phyloP scores from a whole-genome alignment of 495 filamentous ascomycete genomes.

The Hamigera avellanea region DNA sequence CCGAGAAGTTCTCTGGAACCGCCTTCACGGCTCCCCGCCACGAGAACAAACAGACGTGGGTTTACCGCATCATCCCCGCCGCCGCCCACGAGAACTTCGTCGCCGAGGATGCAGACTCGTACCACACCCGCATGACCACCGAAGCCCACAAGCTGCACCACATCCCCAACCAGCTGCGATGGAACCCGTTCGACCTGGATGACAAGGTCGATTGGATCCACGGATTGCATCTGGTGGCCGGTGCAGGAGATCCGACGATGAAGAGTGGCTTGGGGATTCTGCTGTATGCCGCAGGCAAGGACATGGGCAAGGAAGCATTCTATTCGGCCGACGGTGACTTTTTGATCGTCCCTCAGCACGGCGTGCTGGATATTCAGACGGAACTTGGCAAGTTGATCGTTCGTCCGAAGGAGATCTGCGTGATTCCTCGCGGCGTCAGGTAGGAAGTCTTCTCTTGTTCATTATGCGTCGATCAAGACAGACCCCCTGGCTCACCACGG shows the following conservation, averaged over 20 bases:
- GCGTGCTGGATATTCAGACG: constrained; percentile 73
- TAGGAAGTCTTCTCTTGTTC: constrained; percentile 4
- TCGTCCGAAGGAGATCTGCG: constrained; percentile 77
- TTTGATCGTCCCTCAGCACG: constrained; percentile 75
- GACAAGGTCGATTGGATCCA: constrained; percentile 68
- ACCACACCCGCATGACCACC: constrained; percentile 39
- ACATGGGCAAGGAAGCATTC: constrained; percentile 70
- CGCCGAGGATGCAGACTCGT: constrained; percentile 38
- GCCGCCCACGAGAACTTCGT: constrained; percentile 71
- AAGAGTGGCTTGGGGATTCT: constrained; percentile 76
- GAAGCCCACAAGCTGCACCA: constrained; percentile 44
- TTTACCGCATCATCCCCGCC: constrained; percentile 82
- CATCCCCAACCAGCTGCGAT: constrained; percentile 80
- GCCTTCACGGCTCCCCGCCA: constrained; percentile 84
- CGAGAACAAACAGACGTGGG: constrained; percentile 87
- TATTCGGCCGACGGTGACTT: constrained; percentile 90
- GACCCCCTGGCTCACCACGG: too few species aligned
- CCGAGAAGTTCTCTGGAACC: constrained; percentile 89
- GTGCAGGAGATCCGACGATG: constrained; percentile 70
- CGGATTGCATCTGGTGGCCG: constrained; percentile 64
- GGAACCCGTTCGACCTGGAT: constrained; percentile 79
- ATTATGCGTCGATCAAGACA: too few species aligned
- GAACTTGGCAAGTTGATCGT: constrained; percentile 76
- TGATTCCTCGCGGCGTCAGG: constrained; percentile 71
- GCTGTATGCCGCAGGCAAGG: constrained; percentile 68